Evolutionary conservation across 176 grass and related monocot species (phyloP).

Genomic region (Rhynchospora breviuscula): DNA sequence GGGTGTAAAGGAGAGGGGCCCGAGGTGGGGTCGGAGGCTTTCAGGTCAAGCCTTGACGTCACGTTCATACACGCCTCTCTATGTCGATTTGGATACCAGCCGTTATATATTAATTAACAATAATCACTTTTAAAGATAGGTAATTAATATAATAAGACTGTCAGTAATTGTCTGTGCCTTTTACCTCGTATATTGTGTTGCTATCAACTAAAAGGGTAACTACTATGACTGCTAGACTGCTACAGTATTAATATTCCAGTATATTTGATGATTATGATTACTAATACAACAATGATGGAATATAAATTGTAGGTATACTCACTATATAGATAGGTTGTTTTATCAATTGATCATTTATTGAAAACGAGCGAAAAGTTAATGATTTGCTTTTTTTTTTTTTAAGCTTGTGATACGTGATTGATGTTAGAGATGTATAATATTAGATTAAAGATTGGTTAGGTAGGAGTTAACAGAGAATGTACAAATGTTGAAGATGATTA

Average conservation of each 20-base stretch:
- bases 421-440: too few relatives aligned
- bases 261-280: too few relatives aligned
- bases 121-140: not conserved
- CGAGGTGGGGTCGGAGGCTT: slow-evolving; percentile 49
- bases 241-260: not conserved
- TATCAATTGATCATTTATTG: too few relatives aligned
- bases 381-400: too few relatives aligned
- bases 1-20: slow-evolving; percentile 61
- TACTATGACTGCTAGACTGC: not conserved
- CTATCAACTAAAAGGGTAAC: not conserved
- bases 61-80: slow-evolving; percentile 80
- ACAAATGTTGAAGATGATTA: too few relatives aligned
- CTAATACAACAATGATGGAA: too few relatives aligned
- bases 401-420: too few relatives aligned
- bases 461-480: too few relatives aligned
- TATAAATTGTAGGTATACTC: too few relatives aligned
- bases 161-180: slow-evolving; percentile 7
- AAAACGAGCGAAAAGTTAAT: too few relatives aligned
- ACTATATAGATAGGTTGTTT: too few relatives aligned
- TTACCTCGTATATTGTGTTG: not conserved
- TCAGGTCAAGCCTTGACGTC: slow-evolving; percentile 58
- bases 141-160: not conserved
- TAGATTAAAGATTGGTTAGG: too few relatives aligned
- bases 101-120: not conserved
- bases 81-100: slow-evolving; percentile 55